Evolutionary conservation across 139 green algal species (phyloP).

Genomic region (Chara braunii): DNA sequence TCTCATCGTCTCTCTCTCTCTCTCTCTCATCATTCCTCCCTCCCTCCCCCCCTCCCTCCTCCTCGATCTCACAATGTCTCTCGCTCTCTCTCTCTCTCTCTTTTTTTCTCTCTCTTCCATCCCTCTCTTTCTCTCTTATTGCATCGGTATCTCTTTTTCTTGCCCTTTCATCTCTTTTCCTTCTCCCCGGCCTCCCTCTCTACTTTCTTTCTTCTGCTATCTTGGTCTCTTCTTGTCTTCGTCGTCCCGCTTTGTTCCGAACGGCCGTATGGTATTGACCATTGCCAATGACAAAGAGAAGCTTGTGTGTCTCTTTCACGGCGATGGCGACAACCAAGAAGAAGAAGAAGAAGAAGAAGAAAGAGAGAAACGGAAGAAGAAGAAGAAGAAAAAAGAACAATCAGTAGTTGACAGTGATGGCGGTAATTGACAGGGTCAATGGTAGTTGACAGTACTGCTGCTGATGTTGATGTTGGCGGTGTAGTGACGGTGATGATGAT

Average conservation of each 20-base stretch:
- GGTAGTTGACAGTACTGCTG: too few relatives aligned
- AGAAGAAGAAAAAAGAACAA: background rate
- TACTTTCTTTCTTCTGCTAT: background rate
- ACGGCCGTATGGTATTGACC: too few relatives aligned
- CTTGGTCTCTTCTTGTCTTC: too few relatives aligned
- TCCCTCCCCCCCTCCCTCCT: slow-evolving; percentile 2
- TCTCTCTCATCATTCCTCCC: background rate
- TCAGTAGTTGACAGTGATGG: too few relatives aligned
- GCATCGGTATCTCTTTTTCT: background rate
- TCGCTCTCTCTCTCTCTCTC: background rate
- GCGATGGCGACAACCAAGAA: background rate
- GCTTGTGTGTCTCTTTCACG: background rate
- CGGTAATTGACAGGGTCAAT: too few relatives aligned
- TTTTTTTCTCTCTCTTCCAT: background rate
- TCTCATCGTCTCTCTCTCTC: background rate
- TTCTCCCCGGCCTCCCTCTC: background rate
- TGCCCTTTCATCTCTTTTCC: background rate
- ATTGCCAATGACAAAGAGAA: background rate
- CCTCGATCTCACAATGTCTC: slow-evolving; percentile 1
- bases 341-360: background rate
- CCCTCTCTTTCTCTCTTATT: background rate
- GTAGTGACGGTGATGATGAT: too few relatives aligned
- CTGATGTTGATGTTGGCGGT: too few relatives aligned
- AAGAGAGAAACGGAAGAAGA: background rate
- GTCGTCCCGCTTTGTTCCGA: too few relatives aligned